phyloP scores from a whole-genome alignment of 1,284 basidiomycete genomes.

The Schizophyllum commune region DNA sequence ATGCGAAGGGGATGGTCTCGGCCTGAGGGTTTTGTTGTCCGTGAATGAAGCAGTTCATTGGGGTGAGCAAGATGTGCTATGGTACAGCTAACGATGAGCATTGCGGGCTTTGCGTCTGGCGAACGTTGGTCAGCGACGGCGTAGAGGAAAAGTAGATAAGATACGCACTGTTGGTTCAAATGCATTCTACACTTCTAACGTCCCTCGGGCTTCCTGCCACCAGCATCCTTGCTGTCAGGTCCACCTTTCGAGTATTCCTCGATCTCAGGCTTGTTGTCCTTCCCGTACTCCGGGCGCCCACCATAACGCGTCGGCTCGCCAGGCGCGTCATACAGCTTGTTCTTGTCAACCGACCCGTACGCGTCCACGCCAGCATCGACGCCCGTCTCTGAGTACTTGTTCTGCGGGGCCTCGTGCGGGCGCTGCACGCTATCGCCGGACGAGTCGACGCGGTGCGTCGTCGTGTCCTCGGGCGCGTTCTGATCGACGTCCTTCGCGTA shows the following conservation, averaged over 20 bases:
- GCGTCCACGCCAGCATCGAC: background rate
- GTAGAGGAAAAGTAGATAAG: background rate
- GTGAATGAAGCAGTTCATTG: background rate
- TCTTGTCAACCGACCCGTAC: background rate
- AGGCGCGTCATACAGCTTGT: background rate
- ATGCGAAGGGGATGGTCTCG: too few relatives aligned
- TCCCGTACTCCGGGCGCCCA: background rate
- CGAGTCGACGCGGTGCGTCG: background rate
- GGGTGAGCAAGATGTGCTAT: background rate
- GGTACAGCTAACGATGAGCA: background rate
- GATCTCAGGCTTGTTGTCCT: background rate
- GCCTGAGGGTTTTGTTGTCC: too few relatives aligned
- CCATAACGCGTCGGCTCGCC: background rate
- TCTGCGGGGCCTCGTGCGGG: background rate
- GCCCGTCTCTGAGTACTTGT: background rate
- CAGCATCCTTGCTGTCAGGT: background rate
- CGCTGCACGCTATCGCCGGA: background rate
- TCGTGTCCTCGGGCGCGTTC: background rate
- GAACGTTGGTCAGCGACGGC: background rate
- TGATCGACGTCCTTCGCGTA: background rate
- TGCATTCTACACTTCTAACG: background rate
- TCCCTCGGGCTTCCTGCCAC: background rate
- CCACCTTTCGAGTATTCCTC: background rate
- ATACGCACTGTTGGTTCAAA: background rate
- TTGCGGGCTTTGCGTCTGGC: background rate